These are phyloP conservation scores for Alliaria petiolata DNA, from an alignment of 345 rosid species.

Conservation along the genomic window DNA sequence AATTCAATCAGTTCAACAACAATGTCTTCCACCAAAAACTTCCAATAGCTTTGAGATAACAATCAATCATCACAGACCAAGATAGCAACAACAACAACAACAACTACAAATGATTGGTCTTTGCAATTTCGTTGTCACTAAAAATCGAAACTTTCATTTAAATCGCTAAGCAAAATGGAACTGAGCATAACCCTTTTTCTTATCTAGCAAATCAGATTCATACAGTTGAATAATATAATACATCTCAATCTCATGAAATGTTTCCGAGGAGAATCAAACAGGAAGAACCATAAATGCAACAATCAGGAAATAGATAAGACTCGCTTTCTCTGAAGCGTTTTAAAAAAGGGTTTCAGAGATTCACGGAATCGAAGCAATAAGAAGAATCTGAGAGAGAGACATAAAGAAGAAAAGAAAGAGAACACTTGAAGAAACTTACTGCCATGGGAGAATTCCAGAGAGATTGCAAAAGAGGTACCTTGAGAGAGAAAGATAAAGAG, in stretches of 20 bases:
- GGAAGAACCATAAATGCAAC: slow-evolving; percentile 2
- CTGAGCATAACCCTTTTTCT: neutral
- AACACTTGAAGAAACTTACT: slow-evolving; percentile 39
- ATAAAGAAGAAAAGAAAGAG: too few relatives aligned
- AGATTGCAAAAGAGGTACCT: slow-evolving; percentile 8
- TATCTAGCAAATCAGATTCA: slow-evolving; percentile 9
- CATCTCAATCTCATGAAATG: neutral
- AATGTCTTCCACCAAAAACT: neutral
- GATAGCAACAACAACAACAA: neutral
- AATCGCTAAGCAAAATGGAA: neutral
- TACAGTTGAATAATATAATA: neutral
- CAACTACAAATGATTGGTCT: neutral
- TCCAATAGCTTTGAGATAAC: neutral
- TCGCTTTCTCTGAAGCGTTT: neutral
- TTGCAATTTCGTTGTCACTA: neutral
- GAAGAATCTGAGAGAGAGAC: neutral
- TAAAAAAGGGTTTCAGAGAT: neutral
- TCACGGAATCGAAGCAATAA: neutral
- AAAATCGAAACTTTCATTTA: neutral
- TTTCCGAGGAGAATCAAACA: neutral
- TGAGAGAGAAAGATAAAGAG: slow-evolving; percentile 7
- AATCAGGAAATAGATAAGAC: neutral
- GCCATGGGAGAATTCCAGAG: slow-evolving; percentile 41
- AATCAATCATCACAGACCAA: neutral
- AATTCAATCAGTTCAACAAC: slow-evolving; percentile 15